phyloP scores from a whole-genome alignment of 345 rosid genomes.

The Rhodomyrtus tomentosa region DNA sequence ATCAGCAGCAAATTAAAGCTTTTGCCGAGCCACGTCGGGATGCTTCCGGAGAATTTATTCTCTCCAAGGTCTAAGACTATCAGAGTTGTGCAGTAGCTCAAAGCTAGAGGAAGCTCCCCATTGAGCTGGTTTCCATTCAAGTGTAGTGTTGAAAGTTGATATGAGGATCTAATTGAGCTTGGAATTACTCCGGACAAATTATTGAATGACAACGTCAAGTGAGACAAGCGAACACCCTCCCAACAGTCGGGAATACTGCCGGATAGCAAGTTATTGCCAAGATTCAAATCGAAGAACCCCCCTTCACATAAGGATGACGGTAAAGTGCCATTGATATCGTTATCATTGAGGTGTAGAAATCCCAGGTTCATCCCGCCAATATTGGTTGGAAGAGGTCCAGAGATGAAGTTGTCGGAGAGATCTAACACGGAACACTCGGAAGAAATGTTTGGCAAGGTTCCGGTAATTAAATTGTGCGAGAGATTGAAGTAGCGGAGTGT shows the following conservation, averaged over 20 bases:
- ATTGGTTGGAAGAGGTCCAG: background rate
- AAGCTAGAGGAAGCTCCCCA: background rate
- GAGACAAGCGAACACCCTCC: background rate
- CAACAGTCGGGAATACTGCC: background rate
- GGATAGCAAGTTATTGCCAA: background rate
- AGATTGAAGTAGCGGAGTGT: background rate
- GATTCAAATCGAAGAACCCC: background rate
- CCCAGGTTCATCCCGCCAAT: background rate
- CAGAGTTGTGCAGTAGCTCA: fast-evolving
- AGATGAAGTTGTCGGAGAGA: background rate
- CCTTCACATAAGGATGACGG: background rate
- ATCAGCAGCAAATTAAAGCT: background rate
- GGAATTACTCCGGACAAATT: background rate
- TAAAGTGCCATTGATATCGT: background rate
- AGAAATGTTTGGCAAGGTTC: background rate
- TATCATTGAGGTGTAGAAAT: background rate
- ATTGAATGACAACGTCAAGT: background rate
- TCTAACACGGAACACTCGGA: background rate
- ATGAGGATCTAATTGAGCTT: background rate
- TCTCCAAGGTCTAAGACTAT: background rate
- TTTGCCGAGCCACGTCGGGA: background rate
- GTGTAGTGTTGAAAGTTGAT: background rate
- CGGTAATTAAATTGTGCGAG: background rate
- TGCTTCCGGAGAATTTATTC: background rate
- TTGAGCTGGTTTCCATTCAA: background rate